These are phyloP conservation scores for Agrocybe pediades DNA, from an alignment of 768 basidiomycete genomes.

Conservation along the genomic window DNA sequence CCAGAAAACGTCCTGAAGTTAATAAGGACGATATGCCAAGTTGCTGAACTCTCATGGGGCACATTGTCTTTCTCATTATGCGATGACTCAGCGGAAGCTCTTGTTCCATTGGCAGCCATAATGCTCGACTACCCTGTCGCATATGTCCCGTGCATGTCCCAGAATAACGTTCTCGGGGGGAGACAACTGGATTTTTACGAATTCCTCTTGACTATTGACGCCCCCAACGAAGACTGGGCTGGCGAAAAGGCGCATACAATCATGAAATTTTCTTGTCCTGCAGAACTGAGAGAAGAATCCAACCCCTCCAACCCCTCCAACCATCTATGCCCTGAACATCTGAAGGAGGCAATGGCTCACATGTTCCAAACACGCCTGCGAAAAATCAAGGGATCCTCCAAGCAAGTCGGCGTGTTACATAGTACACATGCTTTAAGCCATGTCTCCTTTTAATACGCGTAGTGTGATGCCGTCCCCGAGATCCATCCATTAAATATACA, in stretches of 20 bases:
- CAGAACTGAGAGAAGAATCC: constrained; percentile 18
- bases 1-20: constrained; percentile 5
- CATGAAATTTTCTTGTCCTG: constrained; percentile 62
- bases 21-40: background rate
- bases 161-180: constrained; percentile 36
- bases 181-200: constrained; percentile 55
- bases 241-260: constrained; percentile 34
- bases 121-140: constrained; percentile 65
- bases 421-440: constrained; percentile 9
- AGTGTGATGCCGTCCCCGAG: too few relatives aligned
- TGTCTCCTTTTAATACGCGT: constrained; percentile 11
- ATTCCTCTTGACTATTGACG: constrained; percentile 27
- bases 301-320: too few relatives aligned
- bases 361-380: constrained; percentile 34
- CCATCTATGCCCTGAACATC: background rate
- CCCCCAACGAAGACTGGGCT: background rate
- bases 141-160: constrained; percentile 36
- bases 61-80: constrained; percentile 30
- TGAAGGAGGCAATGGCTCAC: constrained; percentile 26
- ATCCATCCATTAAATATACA: background rate
- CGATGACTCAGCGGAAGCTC: constrained; percentile 22
- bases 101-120: constrained; percentile 57
- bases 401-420: constrained; percentile 5
- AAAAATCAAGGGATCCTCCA: background rate
- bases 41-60: background rate